Base-by-base conservation (phyloP, 176 grass and related monocot genomes). In the Phoenix dactylifera region DNA sequence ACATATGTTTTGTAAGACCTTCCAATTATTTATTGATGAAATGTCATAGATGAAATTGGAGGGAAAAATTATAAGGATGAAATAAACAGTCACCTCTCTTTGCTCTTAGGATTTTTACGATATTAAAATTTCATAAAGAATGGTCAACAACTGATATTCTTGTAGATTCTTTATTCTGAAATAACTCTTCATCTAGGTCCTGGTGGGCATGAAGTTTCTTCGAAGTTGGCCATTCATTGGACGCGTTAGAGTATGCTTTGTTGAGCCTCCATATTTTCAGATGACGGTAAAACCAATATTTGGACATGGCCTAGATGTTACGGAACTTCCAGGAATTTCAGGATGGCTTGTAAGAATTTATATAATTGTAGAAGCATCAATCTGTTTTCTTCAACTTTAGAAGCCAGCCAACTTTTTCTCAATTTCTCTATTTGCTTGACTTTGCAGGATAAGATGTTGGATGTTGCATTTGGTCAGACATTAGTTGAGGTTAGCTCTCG, bases 211-310 rank as follows among this genome's bases (percentile, higher is more conserved):
- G 78, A 97, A 92, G 66, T 97, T 97, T 83, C 82, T 97, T 26
- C 65, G 76, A 49, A 51, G 68, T 57, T 97, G 87, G 87, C 93
- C 93, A 52, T 97, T 97, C 80, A 67, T 97, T 72, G 84, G 87
- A 15, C 87, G 93, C 50, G 26, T 88, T 63, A 91, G 93, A 66
- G 62, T 97, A 64, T 97, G 93, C 71, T 97, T 97, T 83, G 76
- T 88, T 16, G 87, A 97, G 73, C 81, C 93, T 54, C 93, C 93
- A 69, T 97, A 97, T 85, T 97, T 97, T 74, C 84, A 97, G 64
- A 97, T 97, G 93, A 72, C 72, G 44, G 87, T 91, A 62, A 97
- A 97, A 78, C 93, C 93, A 68, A 71, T 98, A 18, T 64, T 98
- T 73, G 76, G 76, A 65, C 73, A 88, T 58, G 93, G 93, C 15